Evolutionary conservation across 1,284 basidiomycete species (phyloP), one percentile per base, ranked within the genome.

Genomic region (Neolentinus lepideus): DNA sequence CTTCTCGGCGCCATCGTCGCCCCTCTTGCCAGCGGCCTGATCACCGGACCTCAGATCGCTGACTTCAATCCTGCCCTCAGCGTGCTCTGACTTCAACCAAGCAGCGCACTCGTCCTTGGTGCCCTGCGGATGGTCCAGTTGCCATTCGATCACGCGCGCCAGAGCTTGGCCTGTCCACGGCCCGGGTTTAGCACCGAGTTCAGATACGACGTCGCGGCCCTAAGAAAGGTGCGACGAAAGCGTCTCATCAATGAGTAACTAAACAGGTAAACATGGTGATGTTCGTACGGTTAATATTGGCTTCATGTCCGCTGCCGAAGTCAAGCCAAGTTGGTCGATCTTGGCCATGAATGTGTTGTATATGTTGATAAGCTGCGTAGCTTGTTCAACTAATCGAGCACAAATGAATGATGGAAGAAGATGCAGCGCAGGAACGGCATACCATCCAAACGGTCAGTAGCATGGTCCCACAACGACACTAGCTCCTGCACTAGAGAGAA

Each of bases 401-500:
- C n/a, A n/a, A n/a, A 9, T 56, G 33, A 52, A 26, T 24, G n/a
- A 14, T 52, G 57, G 33, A 45, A 22, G 19, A 19, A 31, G 21
- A 54, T 25, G 3, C 22, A 48, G 53, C 35, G 38, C 22, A 25
- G 22, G 24, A 10, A 4, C 50, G 0, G 56, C 74, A 57, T 62
- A 88, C 88, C 70, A 60, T 82, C 69, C n/a, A 86, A 65, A 12
- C 58, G 57, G 51, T 78, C 73, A 2, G 69, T 67, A 0, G 66
- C 58, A 8, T 70, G 64, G 54, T 76, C 68, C 70, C 84, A 90
- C 2, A 75, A 65, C 1, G 77, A 75, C 1, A 83, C 72, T n/a
- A 94, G 72, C 59, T 90, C 84, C 66, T 83, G 82, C 1, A 90
- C 77, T 33, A 92, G 71, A 0, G 90, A 83, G 71, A 93, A 94